phyloP scores from a whole-genome alignment of 805 yeast species.

The Blastobotrys chiropterorum region DNA sequence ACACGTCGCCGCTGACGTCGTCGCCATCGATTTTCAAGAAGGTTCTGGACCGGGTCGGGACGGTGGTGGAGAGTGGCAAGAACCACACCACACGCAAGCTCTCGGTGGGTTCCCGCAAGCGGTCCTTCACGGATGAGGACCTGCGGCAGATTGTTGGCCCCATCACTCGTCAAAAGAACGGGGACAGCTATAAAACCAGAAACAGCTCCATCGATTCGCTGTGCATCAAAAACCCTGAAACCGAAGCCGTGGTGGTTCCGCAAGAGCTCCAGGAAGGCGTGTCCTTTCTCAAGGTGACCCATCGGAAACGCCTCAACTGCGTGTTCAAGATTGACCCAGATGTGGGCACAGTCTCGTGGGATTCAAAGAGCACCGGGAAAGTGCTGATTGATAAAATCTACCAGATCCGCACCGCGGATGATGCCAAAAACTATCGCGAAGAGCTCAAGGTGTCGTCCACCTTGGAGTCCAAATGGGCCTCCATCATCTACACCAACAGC shows the following conservation, averaged over 20 bases:
- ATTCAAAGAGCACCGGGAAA: conserved; percentile 40
- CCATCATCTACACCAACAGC: conserved; percentile 62
- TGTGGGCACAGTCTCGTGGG: conserved; percentile 53
- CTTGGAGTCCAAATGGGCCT: conserved; percentile 65
- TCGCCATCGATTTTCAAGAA: too few species aligned
- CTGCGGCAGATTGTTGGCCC: background rate
- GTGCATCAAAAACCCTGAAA: too few species aligned
- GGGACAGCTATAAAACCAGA: background rate
- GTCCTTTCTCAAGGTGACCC: conserved; percentile 61
- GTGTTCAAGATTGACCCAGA: conserved; percentile 51
- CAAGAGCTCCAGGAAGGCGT: conserved; percentile 52
- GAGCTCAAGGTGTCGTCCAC: conserved; percentile 70
- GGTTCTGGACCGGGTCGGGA: background rate
- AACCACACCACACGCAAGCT: background rate
- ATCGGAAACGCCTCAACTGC: conserved; percentile 57
- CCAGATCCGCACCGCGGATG: conserved; percentile 54
- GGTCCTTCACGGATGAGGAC: too few species aligned
- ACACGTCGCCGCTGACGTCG: too few species aligned
- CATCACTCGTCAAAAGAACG: background rate
- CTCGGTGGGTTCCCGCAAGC: background rate
- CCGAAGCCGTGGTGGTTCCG: conserved; percentile 36
- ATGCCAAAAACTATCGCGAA: conserved; percentile 80
- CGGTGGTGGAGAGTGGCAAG: background rate
- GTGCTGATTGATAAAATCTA: conserved; percentile 58
- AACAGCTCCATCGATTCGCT: background rate